Evolutionary conservation across 2,329 filamentous ascomycete species (phyloP).

Genomic region (Sclerotinia trifoliorum): DNA sequence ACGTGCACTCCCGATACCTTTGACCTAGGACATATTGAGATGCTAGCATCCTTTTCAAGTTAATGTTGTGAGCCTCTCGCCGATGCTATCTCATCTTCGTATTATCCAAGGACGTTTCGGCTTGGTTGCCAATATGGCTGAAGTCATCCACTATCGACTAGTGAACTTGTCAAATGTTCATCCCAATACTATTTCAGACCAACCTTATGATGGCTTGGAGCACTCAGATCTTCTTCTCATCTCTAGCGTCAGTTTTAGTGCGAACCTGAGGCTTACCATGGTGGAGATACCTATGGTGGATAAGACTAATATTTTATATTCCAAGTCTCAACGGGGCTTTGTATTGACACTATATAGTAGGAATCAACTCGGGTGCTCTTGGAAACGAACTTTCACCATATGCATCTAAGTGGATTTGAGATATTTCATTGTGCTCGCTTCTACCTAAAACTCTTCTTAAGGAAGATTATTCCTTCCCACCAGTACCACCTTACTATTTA

Average conservation of each 20-base stretch:
- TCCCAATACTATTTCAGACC: not conserved
- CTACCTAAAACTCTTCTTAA: not conserved
- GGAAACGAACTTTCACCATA: not conserved
- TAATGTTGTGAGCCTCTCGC: not conserved
- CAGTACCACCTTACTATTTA: slow-evolving; percentile 3
- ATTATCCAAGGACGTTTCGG: not conserved
- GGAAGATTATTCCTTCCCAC: not conserved
- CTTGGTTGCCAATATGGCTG: not conserved
- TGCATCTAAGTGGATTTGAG: not conserved
- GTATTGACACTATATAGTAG: not conserved
- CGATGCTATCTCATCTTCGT: not conserved
- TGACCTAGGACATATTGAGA: not conserved
- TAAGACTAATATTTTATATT: not conserved
- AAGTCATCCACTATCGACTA: not conserved
- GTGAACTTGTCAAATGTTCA: not conserved
- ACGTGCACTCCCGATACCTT: not conserved
- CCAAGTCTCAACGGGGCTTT: not conserved
- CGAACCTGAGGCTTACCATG: not conserved
- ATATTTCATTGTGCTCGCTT: not conserved
- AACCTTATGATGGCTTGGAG: not conserved
- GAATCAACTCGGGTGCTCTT: not conserved
- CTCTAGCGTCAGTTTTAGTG: not conserved
- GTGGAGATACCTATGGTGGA: slow-evolving; percentile 1
- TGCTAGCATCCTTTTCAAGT: not conserved
- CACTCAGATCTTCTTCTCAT: not conserved